Evolutionary conservation across 345 rosid genomes (phyloP), one percentile per base, ranked within the genome.

Genomic region (Brassica cretica): DNA sequence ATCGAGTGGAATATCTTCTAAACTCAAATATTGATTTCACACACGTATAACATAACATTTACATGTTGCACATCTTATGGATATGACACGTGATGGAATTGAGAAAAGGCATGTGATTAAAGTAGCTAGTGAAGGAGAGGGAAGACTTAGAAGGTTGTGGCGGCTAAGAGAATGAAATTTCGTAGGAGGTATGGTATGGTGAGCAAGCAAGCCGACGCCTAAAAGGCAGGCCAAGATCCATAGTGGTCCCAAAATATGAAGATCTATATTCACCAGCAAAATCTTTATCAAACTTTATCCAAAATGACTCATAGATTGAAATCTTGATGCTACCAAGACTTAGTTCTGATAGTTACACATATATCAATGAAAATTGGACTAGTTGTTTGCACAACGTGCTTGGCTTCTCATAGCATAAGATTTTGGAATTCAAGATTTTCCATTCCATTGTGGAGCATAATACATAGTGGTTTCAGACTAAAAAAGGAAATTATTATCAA

Each of bases 241-340:
- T 6, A 49, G 71, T 79, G 82, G 82, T 79, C 82, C 82, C 51
- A 33, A 73, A 73, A 73, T 67, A 24, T 30, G 39, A 78, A 78
- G 55, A 59, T 65, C 68, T 71, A 27, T 56, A 11, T 71, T 44
- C 51, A 44, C 51, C 51, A 44, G 51, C 51, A 44, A 44, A 44
- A 44, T 44, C 15, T 44, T 44, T 44, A 44, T 44, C 15, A 44
- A 11, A 4, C 15, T 11, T 44, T 44, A 44, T 44, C 51, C 51
- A 44, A 44, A 44, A 44, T 44, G 51, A 12, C 51, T 44, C 14
- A 11, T 44, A 44, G 15, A 44, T 44, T 44, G 5, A 11, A 44
- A 44, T 10, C 3, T 44, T 44, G 51, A 44, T 44, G 51, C 51
- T 44, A 44, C 51, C 12, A 44, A 39, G 46, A 35, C 39, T 35